Evolutionary conservation across 2,329 filamentous ascomycete genomes (phyloP).

Genomic region (Sporothrix humicola): DNA sequence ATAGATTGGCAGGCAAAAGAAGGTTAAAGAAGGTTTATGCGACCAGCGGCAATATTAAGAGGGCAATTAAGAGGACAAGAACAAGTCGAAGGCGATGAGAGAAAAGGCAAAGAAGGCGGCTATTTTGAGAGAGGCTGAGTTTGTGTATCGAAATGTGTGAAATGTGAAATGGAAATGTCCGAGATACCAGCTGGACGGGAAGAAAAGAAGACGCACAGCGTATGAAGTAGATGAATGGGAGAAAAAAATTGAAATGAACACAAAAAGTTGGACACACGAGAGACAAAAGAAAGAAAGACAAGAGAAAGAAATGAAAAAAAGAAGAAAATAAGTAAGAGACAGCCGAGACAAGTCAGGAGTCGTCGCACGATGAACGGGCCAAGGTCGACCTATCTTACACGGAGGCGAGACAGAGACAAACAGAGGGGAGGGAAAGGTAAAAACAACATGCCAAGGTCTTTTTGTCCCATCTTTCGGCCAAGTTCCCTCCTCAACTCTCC

Average conservation of each 20-base stretch:
- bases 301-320: not conserved
- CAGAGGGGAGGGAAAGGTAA: not conserved
- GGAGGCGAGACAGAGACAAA: constrained; percentile 3
- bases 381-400: constrained; percentile 8
- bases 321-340: not conserved
- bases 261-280: not conserved
- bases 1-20: not conserved
- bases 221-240: not conserved
- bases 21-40: constrained; percentile 9
- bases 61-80: not conserved
- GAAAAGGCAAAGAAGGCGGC: not conserved
- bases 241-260: not conserved
- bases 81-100: not conserved
- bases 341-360: constrained; percentile 29
- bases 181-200: constrained; percentile 27
- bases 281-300: not conserved
- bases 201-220: not conserved
- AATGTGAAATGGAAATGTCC: too few species aligned
- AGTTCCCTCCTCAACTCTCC: not conserved
- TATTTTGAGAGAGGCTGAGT: constrained; percentile 17
- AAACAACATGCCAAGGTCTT: not conserved
- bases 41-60: constrained; percentile 7
- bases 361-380: constrained; percentile 16
- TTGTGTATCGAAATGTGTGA: not conserved
- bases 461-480: not conserved